Percentiles rank a stretch among this genome's conserved stretches.
Conservation (phyloP, 1,284 basidiomycete species). For the Entoloma clypeatum region DNA sequence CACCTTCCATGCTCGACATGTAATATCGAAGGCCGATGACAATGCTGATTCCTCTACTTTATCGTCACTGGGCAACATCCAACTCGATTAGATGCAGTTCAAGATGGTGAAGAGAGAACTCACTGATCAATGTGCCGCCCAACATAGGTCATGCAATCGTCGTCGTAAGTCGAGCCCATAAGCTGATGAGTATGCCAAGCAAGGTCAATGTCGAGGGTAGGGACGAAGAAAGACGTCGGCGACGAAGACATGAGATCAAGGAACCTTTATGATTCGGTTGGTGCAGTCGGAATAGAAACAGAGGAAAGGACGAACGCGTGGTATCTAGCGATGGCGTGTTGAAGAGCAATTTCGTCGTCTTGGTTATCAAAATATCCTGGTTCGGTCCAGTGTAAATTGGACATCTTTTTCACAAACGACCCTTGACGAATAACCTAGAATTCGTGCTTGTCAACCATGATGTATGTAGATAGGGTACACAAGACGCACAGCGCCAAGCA, state of each 20-base stretch:
- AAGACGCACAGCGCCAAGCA: constrained; percentile 44
- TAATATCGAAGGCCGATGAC: constrained; percentile 38
- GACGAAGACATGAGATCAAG: constrained; percentile 29
- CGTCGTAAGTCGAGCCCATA: constrained; percentile 24
- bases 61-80: constrained; percentile 35
- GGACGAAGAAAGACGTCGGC: constrained; percentile 32
- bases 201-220: constrained; percentile 42
- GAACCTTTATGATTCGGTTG: constrained; percentile 27
- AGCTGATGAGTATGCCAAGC: constrained; percentile 43
- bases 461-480: background rate
- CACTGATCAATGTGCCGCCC: constrained; percentile 36
- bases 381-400: constrained; percentile 47
- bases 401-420: constrained; percentile 52
- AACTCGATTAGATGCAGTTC: background rate
- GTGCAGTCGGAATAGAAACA: background rate
- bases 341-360: constrained; percentile 28
- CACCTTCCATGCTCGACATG: constrained; percentile 40
- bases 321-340: constrained; percentile 25
- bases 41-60: constrained; percentile 40
- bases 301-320: constrained; percentile 14
- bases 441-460: background rate
- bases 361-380: constrained; percentile 35
- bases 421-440: constrained; percentile 51
- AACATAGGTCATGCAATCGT: constrained; percentile 27
- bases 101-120: constrained; percentile 11